Base-by-base conservation (phyloP, 1,139 yeast species). In the Yamadazyma spencermartinsiae region DNA sequence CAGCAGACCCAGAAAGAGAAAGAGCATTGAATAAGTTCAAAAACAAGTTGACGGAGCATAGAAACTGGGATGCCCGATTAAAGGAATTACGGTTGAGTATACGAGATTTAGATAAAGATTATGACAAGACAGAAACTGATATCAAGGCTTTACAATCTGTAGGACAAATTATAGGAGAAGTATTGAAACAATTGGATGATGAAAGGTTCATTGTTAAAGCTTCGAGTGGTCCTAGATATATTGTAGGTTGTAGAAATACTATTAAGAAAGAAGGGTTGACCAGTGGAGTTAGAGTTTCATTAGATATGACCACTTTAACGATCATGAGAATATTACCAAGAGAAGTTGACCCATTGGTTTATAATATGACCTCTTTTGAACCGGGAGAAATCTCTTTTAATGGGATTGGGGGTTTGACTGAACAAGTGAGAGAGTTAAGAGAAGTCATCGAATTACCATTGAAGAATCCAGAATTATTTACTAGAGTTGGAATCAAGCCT, bases 141-240 rank as follows among this genome's bases (percentile, higher is more conserved):
- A 92, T 92, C 61, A 90, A 89, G 65, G 98, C 98, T 4, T 75
- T 94, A 50, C 99, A 94, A 65, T 85, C 95, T 45, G 96, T 94
- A 46, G 99, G 99, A 4, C 99, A 94, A 65, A 83, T 94, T 56
- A 86, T 94, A 51, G 99, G 99, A 37, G 98, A 94, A 63, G 96
- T 94, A 18, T 79, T 94, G 68, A 94, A 94, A 64, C 97, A 90
- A 63, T 73, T 94, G 56, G 96, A 90, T 49, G 96, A 88, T 38
- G 98, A 94, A 60, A 75, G 96, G 53, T 92, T 84, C 60, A 94
- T 94, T 50, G 98, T 94, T 35, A 94, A 94, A 68, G 98, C 98
- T 2, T 86, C 96, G 5, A 83, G 92, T 38, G 99, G 99, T 3
- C 99, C 99, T 28, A 79, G 99, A 55, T 94, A 94, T 60, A 92